Evolutionary conservation across 768 basidiomycete species (phyloP), one percentile per base, ranked within the genome.

Genomic region (Omphalotus guepiniiformis): DNA sequence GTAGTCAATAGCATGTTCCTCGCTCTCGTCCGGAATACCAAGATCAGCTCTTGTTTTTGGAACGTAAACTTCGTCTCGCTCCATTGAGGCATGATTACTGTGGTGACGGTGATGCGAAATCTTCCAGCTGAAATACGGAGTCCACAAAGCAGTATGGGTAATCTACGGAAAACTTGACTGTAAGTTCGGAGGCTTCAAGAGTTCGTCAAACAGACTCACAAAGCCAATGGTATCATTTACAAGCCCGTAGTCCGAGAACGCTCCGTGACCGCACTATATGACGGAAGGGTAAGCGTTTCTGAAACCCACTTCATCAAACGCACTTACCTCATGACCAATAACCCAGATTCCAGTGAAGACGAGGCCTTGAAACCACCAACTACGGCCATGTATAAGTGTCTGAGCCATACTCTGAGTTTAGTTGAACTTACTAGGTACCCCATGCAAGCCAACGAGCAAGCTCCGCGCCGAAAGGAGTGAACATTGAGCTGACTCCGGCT

Each of bases 351-450:
- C 79, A 3, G 77, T 77, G 49, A 79, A 74, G 25, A 76, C 71
- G n/a, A 79, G 67, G 13, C 77, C 77, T 58, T 80, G 79, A 57
- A 79, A 78, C 79, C 78, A 80, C 76, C 78, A 80, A 55, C 76
- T 78, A 46, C 21, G 44, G 41, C 42, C 2, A 25, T 40, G 11
- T 34, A 27, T 19, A 42, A 12, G 2, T 39, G 30, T 27, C 30
- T 9, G 2, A 26, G 28, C 38, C 13, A 34, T 19, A 34, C 5
- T 9, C 21, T 42, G 25, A 38, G 18, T 25, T 35, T 23, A 23
- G 26, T 34, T 3, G 21, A 8, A 63, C 74, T 58, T 55, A 77
- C 76, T 79, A 79, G 6, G 66, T 55, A 42, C 60, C 43, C 78
- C 78, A 79, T 2, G 64, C 62, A 12, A 59, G 49, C 74, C 73